Base-by-base conservation (phyloP, 176 grass and related monocot species). In the Eragrostis curvula region DNA sequence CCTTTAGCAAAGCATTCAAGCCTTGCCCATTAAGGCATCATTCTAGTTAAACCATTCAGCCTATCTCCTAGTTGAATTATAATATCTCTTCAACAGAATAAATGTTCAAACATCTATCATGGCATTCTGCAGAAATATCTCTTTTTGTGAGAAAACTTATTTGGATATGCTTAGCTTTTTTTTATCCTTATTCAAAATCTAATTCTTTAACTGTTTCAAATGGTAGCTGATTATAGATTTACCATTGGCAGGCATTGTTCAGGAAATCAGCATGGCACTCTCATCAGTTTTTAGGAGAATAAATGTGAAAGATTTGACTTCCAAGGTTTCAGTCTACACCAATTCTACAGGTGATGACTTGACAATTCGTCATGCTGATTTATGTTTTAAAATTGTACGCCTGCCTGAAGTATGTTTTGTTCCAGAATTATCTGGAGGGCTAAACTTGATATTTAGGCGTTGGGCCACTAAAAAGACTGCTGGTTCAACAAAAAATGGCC, bases 401-500 rank as follows among this genome's bases (percentile, higher is more conserved):
- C 58, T 74, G 24, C 65, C 36, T 46, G 27, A 50, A 50, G 60
- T 77, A 10, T 36, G 58, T 52, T 66, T 87, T n/a, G 64, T 86
- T 83, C 49, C 83, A 92, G 92, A 97, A 66, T 80, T 78, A 51
- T 92, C 85, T 83, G 92, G 89, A 49, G 92, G 83, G 42, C 66
- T 97, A 44, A 83, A 66, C 79, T 79, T 94, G 82, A 30, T 97
- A 17, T 90, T 94, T 56, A 92, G 82, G 79, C 88, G 92, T 32
- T 97, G 95, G 95, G 92, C 95, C 73, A 92, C 95, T 14, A 97
- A 97, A 77, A 97, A 94, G 83, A 67, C 73, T 55, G 92, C 88
- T 29, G 92, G 90, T 45, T 97, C 92, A 9, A 92, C 90, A 41
- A 94, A 94, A 90, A 94, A 97, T 85, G 90, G 95, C 0, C 90